Conservation (phyloP, 345 rosid genomes). For the Lepidium aucheri region DNA sequence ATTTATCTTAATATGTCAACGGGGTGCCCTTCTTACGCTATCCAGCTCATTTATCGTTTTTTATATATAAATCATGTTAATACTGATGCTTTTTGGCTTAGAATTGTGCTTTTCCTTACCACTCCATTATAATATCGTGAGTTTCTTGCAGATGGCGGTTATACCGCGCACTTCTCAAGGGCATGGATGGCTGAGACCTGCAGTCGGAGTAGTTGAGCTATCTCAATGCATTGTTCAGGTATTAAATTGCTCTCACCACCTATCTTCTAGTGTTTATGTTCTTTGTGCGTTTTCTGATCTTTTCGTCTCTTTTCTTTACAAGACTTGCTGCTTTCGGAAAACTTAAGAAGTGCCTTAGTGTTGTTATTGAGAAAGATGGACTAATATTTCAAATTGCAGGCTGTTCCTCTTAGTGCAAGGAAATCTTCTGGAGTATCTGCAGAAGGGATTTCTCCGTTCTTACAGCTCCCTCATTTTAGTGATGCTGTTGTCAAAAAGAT, state of each 20-base stretch:
- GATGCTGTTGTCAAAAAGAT: slow-evolving; percentile 77
- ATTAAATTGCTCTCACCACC: slow-evolving; percentile 4
- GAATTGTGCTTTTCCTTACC: background rate
- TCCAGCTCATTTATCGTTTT: background rate
- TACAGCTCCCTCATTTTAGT: slow-evolving; percentile 90
- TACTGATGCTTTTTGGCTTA: background rate
- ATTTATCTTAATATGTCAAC: background rate
- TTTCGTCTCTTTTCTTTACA: background rate
- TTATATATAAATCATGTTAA: background rate
- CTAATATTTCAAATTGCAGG: slow-evolving; percentile 38
- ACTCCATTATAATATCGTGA: background rate
- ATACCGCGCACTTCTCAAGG: slow-evolving; percentile 82
- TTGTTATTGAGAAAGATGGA: background rate
- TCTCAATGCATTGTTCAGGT: slow-evolving; percentile 98
- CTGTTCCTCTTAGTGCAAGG: slow-evolving; percentile 95
- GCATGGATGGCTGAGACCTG: slow-evolving; percentile 99
- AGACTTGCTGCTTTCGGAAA: background rate
- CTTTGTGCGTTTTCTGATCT: background rate
- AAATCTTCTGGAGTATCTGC: slow-evolving; percentile 79
- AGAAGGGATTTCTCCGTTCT: slow-evolving; percentile 86
- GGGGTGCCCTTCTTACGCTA: background rate
- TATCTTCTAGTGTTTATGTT: background rate
- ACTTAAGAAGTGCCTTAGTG: slow-evolving; percentile 5
- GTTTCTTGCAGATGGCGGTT: slow-evolving; percentile 74
- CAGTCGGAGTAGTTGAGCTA: slow-evolving; percentile 87